A percentile compares a stretch with the other conserved stretches of the same genome.
Conservation (phyloP, 129 eudicot genomes). For the Artemisia argyi region DNA sequence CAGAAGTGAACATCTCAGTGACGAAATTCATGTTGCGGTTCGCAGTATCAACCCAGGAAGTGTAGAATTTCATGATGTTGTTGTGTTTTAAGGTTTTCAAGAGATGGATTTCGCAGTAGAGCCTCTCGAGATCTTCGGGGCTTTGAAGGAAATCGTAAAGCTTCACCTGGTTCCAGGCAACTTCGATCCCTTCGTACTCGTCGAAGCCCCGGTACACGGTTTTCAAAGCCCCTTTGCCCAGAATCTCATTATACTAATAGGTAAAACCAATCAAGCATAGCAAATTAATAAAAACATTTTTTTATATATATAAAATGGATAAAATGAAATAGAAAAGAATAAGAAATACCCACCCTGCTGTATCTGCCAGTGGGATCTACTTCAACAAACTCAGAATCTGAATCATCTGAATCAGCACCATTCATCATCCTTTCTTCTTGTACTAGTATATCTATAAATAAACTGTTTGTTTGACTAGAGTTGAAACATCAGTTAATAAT, state of each 20-base stretch:
- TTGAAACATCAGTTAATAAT: too few species aligned
- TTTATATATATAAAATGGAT: background rate
- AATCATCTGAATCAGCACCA: constrained; percentile 29
- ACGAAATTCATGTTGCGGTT: constrained; percentile 72
- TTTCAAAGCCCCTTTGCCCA: constrained; percentile 92
- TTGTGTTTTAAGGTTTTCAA: constrained; percentile 68
- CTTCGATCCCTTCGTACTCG: constrained; percentile 92
- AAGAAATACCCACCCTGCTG: constrained; percentile 57
- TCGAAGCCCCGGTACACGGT: constrained; percentile 83
- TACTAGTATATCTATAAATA: too few species aligned
- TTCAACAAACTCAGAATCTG: constrained; percentile 80
- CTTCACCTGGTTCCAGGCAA: constrained; percentile 85
- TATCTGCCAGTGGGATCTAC: constrained; percentile 97
- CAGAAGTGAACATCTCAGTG: constrained; percentile 89
- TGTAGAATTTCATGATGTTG: constrained; percentile 72
- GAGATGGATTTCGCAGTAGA: constrained; percentile 89
- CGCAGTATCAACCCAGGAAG: constrained; percentile 69
- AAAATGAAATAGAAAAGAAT: background rate
- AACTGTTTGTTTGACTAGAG: too few species aligned
- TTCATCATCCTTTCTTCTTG: too few species aligned
- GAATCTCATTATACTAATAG: constrained; percentile 63
- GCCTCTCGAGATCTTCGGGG: constrained; percentile 77
- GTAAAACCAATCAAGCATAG: constrained; percentile 14
- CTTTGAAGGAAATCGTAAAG: constrained; percentile 59
- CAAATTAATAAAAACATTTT: too few species aligned